These are phyloP conservation scores for Exophiala sideris DNA, from an alignment of 2,329 filamentous ascomycete species.

Conservation along the genomic window DNA sequence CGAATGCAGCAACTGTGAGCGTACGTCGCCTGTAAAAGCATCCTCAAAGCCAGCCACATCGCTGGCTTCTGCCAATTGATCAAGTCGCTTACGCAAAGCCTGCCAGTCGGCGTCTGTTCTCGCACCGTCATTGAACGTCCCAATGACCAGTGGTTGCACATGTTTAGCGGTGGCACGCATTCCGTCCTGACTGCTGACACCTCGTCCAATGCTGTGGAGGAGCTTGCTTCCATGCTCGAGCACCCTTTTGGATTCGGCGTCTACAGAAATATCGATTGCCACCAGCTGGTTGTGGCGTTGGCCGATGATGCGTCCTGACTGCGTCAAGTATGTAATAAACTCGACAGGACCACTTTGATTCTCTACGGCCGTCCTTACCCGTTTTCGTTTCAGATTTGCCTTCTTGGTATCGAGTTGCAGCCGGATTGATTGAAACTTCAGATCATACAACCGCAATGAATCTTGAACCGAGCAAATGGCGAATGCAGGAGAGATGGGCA, in stretches of 20 bases:
- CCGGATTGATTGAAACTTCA: slow-evolving; percentile 47
- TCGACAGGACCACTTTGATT: slow-evolving; percentile 30
- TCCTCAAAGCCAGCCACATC: slow-evolving; percentile 24
- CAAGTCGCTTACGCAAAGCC: slow-evolving; percentile 33
- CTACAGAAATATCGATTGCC: slow-evolving; percentile 41
- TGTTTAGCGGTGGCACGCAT: not conserved
- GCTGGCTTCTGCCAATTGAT: slow-evolving; percentile 15
- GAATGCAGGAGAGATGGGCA: slow-evolving; percentile 17
- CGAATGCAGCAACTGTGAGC: not conserved
- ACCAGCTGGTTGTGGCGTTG: slow-evolving; percentile 41
- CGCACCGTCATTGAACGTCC: slow-evolving; percentile 27
- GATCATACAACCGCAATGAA: slow-evolving; percentile 44
- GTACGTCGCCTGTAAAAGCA: slow-evolving; percentile 11
- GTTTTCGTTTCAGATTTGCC: slow-evolving; percentile 25
- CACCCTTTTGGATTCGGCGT: slow-evolving; percentile 25
- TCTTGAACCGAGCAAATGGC: slow-evolving; percentile 42
- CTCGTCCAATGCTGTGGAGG: slow-evolving; percentile 23
- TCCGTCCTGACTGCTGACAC: not conserved
- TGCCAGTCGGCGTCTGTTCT: slow-evolving; percentile 8
- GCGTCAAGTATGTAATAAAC: slow-evolving; percentile 45
- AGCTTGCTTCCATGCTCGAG: slow-evolving; percentile 18
- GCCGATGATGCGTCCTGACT: slow-evolving; percentile 43
- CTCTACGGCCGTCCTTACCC: slow-evolving; percentile 15
- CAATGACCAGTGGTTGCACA: slow-evolving; percentile 2
- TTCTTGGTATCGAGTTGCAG: slow-evolving; percentile 38